Conservation (phyloP, 495 filamentous ascomycete genomes). For the Hypoxylon trugodes region DNA sequence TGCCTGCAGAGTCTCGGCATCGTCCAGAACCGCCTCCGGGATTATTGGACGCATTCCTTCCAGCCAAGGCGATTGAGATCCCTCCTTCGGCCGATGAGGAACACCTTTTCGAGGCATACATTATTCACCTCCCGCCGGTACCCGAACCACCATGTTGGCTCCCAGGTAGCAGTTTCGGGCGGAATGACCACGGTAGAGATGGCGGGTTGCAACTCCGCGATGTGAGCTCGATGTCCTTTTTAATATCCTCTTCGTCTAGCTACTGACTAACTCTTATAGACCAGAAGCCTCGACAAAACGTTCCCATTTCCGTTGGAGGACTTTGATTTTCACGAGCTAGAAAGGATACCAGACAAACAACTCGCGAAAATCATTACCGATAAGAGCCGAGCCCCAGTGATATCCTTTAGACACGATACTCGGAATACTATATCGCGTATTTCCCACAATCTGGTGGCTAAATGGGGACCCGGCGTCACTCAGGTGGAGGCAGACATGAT, state of each 20-base stretch:
- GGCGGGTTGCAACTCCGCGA: neutral
- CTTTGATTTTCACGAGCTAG: neutral
- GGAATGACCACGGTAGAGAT: neutral
- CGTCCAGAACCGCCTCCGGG: too few species aligned
- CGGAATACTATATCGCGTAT: slow-evolving; percentile 14
- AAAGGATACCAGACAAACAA: neutral
- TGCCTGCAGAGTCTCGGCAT: too few species aligned
- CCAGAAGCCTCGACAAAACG: neutral
- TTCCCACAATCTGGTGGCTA: slow-evolving; percentile 9
- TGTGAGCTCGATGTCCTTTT: slow-evolving; percentile 1
- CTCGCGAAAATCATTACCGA: slow-evolving; percentile 11
- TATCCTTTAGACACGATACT: slow-evolving; percentile 8
- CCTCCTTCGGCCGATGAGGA: too few species aligned
- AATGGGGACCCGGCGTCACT: slow-evolving; percentile 9
- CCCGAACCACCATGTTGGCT: neutral
- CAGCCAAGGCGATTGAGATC: neutral
- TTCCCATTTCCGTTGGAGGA: slow-evolving; percentile 13
- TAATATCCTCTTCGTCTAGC: neutral
- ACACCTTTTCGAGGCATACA: neutral
- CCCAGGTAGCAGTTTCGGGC: neutral
- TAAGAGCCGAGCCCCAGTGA: slow-evolving; percentile 14
- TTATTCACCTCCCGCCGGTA: slow-evolving; percentile 10
- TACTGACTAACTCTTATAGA: slow-evolving; percentile 1
- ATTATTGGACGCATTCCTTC: too few species aligned
- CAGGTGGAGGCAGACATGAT: slow-evolving; percentile 16